Evolutionary conservation across 2,329 filamentous ascomycete species (phyloP).

Genomic region (Nemania sp.): DNA sequence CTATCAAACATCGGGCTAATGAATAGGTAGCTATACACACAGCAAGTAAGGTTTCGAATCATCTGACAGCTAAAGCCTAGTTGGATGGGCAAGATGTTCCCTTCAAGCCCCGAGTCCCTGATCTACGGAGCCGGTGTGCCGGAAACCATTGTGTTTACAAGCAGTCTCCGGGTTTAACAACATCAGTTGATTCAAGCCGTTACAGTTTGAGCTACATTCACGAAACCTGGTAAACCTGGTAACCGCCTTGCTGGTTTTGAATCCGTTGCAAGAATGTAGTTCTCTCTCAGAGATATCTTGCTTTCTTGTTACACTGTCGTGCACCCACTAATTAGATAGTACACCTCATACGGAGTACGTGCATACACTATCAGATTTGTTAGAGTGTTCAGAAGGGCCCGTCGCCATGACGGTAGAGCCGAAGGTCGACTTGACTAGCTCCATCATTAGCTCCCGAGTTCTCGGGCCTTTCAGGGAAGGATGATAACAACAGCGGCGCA

Average conservation of each 20-base stretch:
- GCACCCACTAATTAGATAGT: too few species aligned
- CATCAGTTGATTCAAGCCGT: slow-evolving; percentile 10
- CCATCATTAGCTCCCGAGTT: slow-evolving; percentile 12
- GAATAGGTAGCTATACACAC: slow-evolving; percentile 14
- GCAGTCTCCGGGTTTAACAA: not conserved
- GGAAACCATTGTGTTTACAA: slow-evolving; percentile 6
- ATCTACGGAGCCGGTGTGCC: slow-evolving; percentile 33
- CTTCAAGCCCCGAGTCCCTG: slow-evolving; percentile 37
- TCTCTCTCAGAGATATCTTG: slow-evolving; percentile 5
- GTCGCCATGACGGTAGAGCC: not conserved
- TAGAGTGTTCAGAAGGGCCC: too few species aligned
- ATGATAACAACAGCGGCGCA: slow-evolving; percentile 1
- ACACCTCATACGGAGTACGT: too few species aligned
- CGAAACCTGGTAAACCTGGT: too few species aligned
- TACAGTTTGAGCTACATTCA: slow-evolving; percentile 19
- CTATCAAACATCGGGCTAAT: slow-evolving; percentile 1
- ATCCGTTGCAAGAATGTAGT: slow-evolving; percentile 10
- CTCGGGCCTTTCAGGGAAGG: slow-evolving; percentile 6
- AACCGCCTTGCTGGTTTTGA: slow-evolving; percentile 19
- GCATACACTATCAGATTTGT: too few species aligned
- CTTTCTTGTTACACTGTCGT: slow-evolving; percentile 7
- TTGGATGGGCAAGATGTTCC: slow-evolving; percentile 28
- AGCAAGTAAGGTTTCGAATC: slow-evolving; percentile 15
- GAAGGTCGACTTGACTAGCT: slow-evolving; percentile 1
- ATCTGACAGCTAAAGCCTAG: slow-evolving; percentile 17